Evolutionary conservation across 2,329 filamentous ascomycete genomes (phyloP).

Genomic region (Colletotrichum gigasporum): DNA sequence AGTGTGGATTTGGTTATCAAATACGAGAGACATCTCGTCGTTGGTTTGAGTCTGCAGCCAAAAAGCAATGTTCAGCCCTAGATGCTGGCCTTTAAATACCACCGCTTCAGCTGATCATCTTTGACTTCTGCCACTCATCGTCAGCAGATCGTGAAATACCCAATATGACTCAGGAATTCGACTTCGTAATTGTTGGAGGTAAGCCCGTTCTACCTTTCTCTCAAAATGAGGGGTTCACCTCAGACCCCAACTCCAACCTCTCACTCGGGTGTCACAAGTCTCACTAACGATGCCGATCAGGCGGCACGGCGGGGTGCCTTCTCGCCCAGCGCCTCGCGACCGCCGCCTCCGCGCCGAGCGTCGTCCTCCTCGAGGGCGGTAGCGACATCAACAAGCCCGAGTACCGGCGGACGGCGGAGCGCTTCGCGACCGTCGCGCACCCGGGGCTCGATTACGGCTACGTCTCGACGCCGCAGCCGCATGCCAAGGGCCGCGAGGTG

Average conservation of each 20-base stretch:
- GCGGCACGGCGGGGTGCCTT: constrained; percentile 67
- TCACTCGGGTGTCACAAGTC: neutral
- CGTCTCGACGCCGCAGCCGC: constrained; percentile 56
- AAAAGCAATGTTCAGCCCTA: neutral
- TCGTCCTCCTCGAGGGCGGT: constrained; percentile 72
- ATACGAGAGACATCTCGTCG: neutral
- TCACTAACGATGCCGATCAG: constrained; percentile 42
- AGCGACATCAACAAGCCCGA: constrained; percentile 54
- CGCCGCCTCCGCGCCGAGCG: constrained; percentile 54
- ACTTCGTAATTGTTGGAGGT: constrained; percentile 48
- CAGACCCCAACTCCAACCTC: neutral
- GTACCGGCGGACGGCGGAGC: constrained; percentile 58
- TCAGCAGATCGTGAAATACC: neutral
- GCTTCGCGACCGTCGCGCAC: constrained; percentile 62
- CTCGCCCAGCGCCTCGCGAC: constrained; percentile 63
- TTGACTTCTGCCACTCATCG: too few relatives aligned
- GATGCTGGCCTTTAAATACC: too few relatives aligned
- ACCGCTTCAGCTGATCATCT: too few relatives aligned
- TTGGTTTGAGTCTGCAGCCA: neutral
- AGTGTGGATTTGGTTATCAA: neutral
- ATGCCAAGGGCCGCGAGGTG: constrained; percentile 53
- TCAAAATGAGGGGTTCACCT: neutral
- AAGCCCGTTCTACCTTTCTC: constrained; percentile 20
- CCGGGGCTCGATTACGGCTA: constrained; percentile 62
- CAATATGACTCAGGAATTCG: constrained; percentile 32